phyloP scores from a whole-genome alignment of 345 rosid species.

The Ricinus communis region DNA sequence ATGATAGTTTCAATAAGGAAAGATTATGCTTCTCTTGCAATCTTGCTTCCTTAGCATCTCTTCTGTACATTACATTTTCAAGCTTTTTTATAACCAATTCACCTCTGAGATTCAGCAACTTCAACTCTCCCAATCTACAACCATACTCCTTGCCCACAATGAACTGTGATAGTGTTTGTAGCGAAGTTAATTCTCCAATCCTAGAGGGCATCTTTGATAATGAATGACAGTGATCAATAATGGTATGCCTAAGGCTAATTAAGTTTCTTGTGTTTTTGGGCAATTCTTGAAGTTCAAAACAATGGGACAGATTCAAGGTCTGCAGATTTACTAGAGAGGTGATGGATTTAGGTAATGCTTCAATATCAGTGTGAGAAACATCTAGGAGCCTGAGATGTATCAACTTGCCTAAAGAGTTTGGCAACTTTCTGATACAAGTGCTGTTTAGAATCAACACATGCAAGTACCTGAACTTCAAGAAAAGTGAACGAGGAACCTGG shows the following conservation, averaged over 20 bases:
- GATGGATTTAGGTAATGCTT: neutral
- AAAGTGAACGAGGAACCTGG: neutral
- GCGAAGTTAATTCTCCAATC: constrained; percentile 4
- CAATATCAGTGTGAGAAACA: constrained; percentile 6
- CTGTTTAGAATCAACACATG: neutral
- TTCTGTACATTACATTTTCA: neutral
- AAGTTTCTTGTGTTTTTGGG: neutral
- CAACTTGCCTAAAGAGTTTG: constrained; percentile 1
- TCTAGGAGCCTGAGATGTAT: constrained; percentile 1
- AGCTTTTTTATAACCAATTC: constrained; percentile 5
- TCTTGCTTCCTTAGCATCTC: neutral
- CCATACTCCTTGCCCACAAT: constrained; percentile 1
- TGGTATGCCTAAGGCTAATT: neutral
- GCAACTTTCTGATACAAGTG: neutral
- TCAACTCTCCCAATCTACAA: neutral
- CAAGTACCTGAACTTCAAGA: neutral
- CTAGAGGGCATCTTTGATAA: neutral
- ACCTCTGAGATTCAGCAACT: constrained; percentile 6
- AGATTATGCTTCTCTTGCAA: constrained; percentile 1
- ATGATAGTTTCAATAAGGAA: neutral
- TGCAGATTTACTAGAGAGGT: constrained; percentile 5
- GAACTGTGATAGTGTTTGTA: neutral
- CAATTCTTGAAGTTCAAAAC: constrained; percentile 7
- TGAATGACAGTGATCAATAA: constrained; percentile 2
- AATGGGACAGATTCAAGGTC: constrained; percentile 7